Percentiles rank a stretch among this genome's conserved stretches.
These are phyloP conservation scores for Lactuca saligna DNA, from an alignment of 129 eudicot genomes.

Conservation along the genomic window DNA sequence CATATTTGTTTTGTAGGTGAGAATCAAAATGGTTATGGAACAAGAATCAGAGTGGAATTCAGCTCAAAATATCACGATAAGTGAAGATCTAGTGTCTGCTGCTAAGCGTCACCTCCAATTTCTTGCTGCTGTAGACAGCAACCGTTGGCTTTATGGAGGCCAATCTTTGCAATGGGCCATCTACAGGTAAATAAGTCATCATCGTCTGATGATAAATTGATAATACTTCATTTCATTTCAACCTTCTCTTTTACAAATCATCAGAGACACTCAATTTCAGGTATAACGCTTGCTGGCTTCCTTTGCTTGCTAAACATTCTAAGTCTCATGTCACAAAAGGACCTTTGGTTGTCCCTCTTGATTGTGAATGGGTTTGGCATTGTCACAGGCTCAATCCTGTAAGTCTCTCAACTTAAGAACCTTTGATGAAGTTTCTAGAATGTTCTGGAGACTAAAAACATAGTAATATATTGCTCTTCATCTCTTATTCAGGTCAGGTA, in stretches of 20 bases:
- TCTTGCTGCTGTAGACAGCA: slow-evolving; percentile 74
- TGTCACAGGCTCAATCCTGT: slow-evolving; percentile 98
- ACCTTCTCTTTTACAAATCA: background rate
- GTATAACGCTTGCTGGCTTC: slow-evolving; percentile 94
- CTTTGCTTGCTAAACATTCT: slow-evolving; percentile 72
- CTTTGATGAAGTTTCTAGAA: background rate
- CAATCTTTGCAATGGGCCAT: slow-evolving; percentile 61
- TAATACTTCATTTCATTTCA: background rate
- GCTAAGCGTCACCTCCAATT: slow-evolving; percentile 76
- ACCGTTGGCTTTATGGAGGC: slow-evolving; percentile 75
- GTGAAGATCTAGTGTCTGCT: slow-evolving; percentile 67
- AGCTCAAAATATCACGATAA: slow-evolving; percentile 63
- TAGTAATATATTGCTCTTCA: slow-evolving; percentile 4
- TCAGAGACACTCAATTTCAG: slow-evolving; percentile 30
- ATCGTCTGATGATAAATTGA: background rate
- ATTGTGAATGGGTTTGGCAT: slow-evolving; percentile 99
- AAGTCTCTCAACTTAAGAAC: slow-evolving; percentile 23
- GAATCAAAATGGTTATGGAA: slow-evolving; percentile 43
- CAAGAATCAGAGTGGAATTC: slow-evolving; percentile 78
- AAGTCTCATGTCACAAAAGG: slow-evolving; percentile 54
- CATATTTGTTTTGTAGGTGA: slow-evolving; percentile 13
- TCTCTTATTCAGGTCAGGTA: slow-evolving; percentile 63
- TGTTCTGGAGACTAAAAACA: slow-evolving; percentile 1
- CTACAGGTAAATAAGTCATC: slow-evolving; percentile 44
- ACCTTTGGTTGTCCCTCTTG: slow-evolving; percentile 94